These are phyloP conservation scores for Fusarium tanahbumbuense DNA, from an alignment of 2,329 filamentous ascomycete species.

Conservation along the genomic window DNA sequence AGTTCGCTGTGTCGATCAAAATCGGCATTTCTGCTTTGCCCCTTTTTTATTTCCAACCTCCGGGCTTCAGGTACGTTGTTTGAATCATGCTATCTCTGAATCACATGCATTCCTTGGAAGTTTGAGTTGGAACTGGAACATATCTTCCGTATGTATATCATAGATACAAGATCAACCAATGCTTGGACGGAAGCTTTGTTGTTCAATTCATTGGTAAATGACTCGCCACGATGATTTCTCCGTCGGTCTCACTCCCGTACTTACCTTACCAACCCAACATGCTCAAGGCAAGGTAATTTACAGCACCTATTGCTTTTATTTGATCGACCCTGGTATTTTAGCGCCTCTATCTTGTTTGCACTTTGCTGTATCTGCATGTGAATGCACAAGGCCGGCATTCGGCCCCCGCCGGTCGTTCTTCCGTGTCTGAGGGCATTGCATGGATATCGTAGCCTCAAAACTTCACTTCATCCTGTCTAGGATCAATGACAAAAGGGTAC, in stretches of 20 bases:
- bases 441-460: not conserved
- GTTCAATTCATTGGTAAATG: conserved; percentile 21
- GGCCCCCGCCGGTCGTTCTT: conserved; percentile 40
- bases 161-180: not conserved
- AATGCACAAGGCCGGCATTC: conserved; percentile 43
- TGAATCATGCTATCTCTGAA: conserved; percentile 27
- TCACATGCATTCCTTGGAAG: conserved; percentile 28
- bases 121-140: not conserved
- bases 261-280: conserved; percentile 19
- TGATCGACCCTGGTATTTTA: conserved; percentile 19
- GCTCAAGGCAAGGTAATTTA: not conserved
- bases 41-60: conserved; percentile 27
- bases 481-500: not conserved
- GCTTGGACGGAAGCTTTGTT: not conserved
- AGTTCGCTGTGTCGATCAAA: conserved; percentile 39
- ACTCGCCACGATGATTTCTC: conserved; percentile 30
- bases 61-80: conserved; percentile 1
- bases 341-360: conserved; percentile 29
- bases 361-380: conserved; percentile 41
- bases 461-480: conserved; percentile 18
- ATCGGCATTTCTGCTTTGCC: conserved; percentile 32
- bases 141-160: not conserved
- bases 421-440: conserved; percentile 20
- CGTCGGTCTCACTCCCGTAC: conserved; percentile 22
- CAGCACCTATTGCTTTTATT: not conserved